Percentiles rank a stretch among this genome's conserved stretches.
phyloP scores from a whole-genome alignment of 2,329 filamentous ascomycete genomes.

The Aspergillus carbonarius region DNA sequence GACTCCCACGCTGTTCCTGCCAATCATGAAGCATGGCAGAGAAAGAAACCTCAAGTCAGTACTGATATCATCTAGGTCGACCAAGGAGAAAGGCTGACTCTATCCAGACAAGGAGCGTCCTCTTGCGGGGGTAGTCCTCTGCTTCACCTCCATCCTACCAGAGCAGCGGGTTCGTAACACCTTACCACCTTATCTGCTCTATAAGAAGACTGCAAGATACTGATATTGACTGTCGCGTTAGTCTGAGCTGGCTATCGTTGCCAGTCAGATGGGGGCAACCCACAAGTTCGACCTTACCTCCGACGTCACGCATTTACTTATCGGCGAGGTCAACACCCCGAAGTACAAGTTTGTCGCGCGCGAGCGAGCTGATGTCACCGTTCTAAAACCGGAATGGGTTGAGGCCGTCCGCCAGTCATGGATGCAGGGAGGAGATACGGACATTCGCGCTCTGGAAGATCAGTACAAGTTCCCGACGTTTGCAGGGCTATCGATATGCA shows the following conservation, averaged over 20 bases:
- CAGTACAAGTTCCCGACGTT: slow-evolving; percentile 50
- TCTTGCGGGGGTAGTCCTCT: slow-evolving; percentile 72
- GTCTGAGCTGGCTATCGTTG: slow-evolving; percentile 47
- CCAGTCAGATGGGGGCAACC: slow-evolving; percentile 77
- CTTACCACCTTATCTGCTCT: not conserved
- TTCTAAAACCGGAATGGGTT: slow-evolving; percentile 81
- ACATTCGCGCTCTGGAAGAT: slow-evolving; percentile 68
- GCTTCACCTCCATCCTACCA: slow-evolving; percentile 80
- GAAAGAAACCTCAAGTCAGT: slow-evolving; percentile 37
- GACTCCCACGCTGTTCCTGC: slow-evolving; percentile 6
- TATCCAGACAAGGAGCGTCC: slow-evolving; percentile 59
- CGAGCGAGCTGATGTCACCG: slow-evolving; percentile 79
- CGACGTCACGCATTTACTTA: slow-evolving; percentile 90
- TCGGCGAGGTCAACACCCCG: slow-evolving; percentile 82
- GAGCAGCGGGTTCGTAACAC: slow-evolving; percentile 68
- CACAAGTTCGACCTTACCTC: slow-evolving; percentile 93
- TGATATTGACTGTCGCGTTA: slow-evolving; percentile 16
- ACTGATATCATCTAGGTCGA: not conserved
- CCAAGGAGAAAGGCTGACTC: slow-evolving; percentile 19
- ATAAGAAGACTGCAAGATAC: not conserved
- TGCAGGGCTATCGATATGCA: slow-evolving; percentile 60
- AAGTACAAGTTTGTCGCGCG: slow-evolving; percentile 96
- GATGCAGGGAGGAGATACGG: slow-evolving; percentile 74
- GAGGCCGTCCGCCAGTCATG: slow-evolving; percentile 75
- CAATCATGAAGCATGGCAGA: slow-evolving; percentile 44